Evolutionary conservation across 305 asterid species (phyloP), one percentile per base, ranked within the genome.

Genomic region (Rubia tinctorum): DNA sequence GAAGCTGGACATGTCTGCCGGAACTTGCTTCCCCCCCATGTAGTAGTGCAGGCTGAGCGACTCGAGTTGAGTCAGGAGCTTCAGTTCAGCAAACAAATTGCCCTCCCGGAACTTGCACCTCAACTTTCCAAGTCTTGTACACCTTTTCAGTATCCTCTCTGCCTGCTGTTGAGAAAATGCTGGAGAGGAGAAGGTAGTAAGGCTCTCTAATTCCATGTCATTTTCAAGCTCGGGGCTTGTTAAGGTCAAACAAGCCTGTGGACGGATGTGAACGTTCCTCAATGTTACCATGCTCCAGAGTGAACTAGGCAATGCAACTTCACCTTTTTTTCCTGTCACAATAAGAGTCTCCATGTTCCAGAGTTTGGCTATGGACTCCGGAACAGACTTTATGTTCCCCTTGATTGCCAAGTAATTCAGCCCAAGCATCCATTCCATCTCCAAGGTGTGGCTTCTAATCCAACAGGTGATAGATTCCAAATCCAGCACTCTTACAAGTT

Each of bases 11-110:
- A 68, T 56, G 3, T 74, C 64, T 2, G 12, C 13, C 9, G 18
- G 68, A 14, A 1, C 8, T 1, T 10, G 8, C 23, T 8, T 14
- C 7, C 27, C 25, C 11, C 63, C 67, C 9, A 40, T 2, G 59
- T 47, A 75, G n/a, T n/a, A n/a, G n/a, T n/a, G n/a, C 1, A 68
- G n/a, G n/a, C 69, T 76, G 4, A 69, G 64, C 2, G 75, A 44
- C 30, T 60, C 74, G 22, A 69, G 79, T 0, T 61, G 69, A 45
- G 9, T 34, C 5, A 76, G 5, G 15, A 53, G 66, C 22, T 40
- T 68, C 45, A 69, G 4, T 25, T 2, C 14, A 0, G 74, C 74
- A 42, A 68, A 45, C 27, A 15, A 0, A n/a, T 30, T 39, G 39
- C 51, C 55, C 0, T 37, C 27, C 56, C 66, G 4, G 30, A 60